Conservation (phyloP, 139 green algal genomes). For the Closterium sp. region DNA sequence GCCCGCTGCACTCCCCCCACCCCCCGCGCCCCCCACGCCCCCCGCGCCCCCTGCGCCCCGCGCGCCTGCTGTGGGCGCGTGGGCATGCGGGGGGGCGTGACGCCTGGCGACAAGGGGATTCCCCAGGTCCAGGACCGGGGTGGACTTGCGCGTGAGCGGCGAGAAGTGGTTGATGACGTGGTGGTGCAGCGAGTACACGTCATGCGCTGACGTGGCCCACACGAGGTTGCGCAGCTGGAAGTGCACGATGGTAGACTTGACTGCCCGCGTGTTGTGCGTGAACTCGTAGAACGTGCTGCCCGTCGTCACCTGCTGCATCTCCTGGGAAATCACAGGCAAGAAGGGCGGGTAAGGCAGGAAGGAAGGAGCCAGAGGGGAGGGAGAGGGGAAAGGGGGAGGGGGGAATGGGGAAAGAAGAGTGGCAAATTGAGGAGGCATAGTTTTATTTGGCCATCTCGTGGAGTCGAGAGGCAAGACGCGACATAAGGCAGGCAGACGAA, state of each 20-base stretch:
- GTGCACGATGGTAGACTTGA: conserved; percentile 76
- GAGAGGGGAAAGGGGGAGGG: too few species aligned
- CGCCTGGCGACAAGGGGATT: conserved; percentile 20
- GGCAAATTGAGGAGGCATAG: too few species aligned
- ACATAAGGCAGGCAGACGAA: not conserved
- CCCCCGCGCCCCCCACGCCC: too few species aligned
- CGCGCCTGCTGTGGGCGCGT: too few species aligned
- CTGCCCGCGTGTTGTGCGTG: conserved; percentile 67
- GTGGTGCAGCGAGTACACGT: conserved; percentile 77
- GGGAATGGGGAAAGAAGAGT: too few species aligned
- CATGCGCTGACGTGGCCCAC: conserved; percentile 74
- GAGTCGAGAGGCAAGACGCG: not conserved
- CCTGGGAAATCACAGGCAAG: not conserved
- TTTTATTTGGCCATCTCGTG: not conserved
- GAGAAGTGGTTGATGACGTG: conserved; percentile 73
- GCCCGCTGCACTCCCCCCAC: too few species aligned
- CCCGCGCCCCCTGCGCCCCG: not conserved
- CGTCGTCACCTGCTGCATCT: not conserved
- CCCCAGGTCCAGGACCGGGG: conserved; percentile 53
- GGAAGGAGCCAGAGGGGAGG: too few species aligned
- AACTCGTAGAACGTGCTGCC: conserved; percentile 62
- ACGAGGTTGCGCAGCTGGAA: conserved; percentile 94
- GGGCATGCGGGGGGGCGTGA: not conserved
- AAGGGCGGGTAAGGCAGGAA: too few species aligned
- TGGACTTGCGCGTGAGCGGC: conserved; percentile 38